Evolutionary conservation across 768 basidiomycete genomes (phyloP), one percentile per base, ranked within the genome.

Genomic region (Nidula microcarpa): DNA sequence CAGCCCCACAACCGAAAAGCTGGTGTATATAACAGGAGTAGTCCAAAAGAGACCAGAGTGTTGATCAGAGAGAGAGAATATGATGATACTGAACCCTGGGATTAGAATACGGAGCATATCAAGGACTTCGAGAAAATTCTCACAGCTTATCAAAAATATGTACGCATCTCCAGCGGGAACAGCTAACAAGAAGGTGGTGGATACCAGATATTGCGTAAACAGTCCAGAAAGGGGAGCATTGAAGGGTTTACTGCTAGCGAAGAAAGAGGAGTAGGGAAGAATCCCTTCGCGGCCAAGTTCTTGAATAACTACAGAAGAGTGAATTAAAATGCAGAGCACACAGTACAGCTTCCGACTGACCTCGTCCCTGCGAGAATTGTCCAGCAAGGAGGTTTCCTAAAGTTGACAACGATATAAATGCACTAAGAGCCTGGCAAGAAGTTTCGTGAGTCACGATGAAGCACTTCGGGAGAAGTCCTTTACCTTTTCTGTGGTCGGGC

Each of bases 111-210:
- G 18, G 23, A 35, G 9, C 36, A 45, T 48, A 16, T 14, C 4
- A 43, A 35, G 32, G n/a, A 55, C 9, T 33, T 43, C 14, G 35
- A 33, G 34, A 18, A 49, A 14, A 65, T 23, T 23, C 85, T 55
- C 49, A 86, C 87, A 62, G 60, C 81, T 86, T 52, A 87, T 74
- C 59, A 84, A 74, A 66, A 91, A 89, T 33, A 82, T 73, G 60
- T 88, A 91, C 0, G 86, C 86, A 57, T 91, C 89, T 2, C 90
- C 88, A 0, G 86, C 77, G 0, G 89, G 89, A 0, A 84, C 74
- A 1, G 74, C 73, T 5, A 82, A 58, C 46, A 86, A 70, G 52
- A 87, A 71, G 9, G 76, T 57, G 17, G 79, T 75, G 0, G 85
- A 87, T 13, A 87, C 60, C 5, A 81, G 16, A 65, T 82, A 91